phyloP scores from a whole-genome alignment of 768 basidiomycete genomes.

The Phylloporus arenicola region DNA sequence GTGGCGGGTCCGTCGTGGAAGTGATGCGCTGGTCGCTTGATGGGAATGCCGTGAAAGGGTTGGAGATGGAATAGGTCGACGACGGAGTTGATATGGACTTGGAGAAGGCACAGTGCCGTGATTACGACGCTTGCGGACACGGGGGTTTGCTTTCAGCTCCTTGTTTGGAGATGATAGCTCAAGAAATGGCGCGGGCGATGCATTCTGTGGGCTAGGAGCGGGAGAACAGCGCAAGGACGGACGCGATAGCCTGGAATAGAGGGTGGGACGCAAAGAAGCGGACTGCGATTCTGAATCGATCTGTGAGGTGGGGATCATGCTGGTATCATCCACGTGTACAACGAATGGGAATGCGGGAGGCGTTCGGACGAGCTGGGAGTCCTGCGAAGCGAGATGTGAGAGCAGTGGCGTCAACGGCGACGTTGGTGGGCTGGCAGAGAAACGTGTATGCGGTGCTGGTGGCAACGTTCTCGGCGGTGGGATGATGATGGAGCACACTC shows the following conservation, averaged over 20 bases:
- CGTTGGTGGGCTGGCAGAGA: conserved; percentile 19
- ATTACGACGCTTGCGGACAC: conserved; percentile 9
- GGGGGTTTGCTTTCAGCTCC: conserved; percentile 2
- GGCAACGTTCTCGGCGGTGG: background rate
- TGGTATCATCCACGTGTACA: conserved; percentile 29
- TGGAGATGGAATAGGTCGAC: conserved; percentile 20
- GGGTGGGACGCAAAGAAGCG: conserved; percentile 26
- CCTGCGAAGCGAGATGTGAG: conserved; percentile 30
- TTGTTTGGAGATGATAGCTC: conserved; percentile 5
- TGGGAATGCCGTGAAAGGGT: conserved; percentile 17
- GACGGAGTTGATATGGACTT: conserved; percentile 29
- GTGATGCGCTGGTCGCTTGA: conserved; percentile 9
- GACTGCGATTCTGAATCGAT: conserved; percentile 31
- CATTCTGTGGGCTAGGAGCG: conserved; percentile 1
- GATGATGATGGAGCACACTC: conserved; percentile 13
- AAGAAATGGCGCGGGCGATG: conserved; percentile 5
- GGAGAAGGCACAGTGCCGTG: conserved; percentile 8
- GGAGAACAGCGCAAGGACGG: conserved; percentile 21
- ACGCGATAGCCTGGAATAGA: conserved; percentile 34
- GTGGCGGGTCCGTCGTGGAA: conserved; percentile 13
- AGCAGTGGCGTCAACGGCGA: conserved; percentile 28
- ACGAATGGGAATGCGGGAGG: conserved; percentile 34
- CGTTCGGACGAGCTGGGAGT: conserved; percentile 38
- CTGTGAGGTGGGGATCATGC: conserved; percentile 34
- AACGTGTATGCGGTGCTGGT: conserved; percentile 5